phyloP scores from a whole-genome alignment of 2,329 filamentous ascomycete species.

The Nothophaeocryptopus gaeumannii region DNA sequence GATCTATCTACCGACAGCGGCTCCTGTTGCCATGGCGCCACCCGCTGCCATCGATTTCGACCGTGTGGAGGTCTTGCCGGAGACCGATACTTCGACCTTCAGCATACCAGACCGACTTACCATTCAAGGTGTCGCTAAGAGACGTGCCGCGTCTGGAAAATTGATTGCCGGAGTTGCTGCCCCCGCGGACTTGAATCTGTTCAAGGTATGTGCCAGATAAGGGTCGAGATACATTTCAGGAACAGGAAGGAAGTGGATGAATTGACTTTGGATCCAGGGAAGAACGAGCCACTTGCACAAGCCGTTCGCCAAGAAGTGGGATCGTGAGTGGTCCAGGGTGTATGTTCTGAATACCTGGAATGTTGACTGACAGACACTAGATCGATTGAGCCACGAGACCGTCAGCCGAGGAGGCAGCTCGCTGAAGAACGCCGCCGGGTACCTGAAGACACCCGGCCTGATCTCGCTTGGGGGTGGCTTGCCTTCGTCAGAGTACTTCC shows the following conservation, averaged over 20 bases:
- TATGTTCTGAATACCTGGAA: neutral
- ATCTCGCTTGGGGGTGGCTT: slow-evolving; percentile 92
- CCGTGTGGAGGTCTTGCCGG: slow-evolving; percentile 41
- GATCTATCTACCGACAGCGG: neutral
- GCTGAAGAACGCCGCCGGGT: slow-evolving; percentile 79
- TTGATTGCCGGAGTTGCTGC: slow-evolving; percentile 75
- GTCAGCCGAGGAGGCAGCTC: slow-evolving; percentile 54
- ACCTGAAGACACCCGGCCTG: slow-evolving; percentile 74
- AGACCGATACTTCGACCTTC: slow-evolving; percentile 48
- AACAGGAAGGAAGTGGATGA: neutral
- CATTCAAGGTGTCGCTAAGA: slow-evolving; percentile 63
- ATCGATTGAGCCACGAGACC: slow-evolving; percentile 51
- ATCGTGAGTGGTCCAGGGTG: slow-evolving; percentile 59
- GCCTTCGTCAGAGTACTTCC: slow-evolving; percentile 86
- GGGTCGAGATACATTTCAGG: neutral
- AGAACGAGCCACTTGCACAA: slow-evolving; percentile 58
- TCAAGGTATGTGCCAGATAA: slow-evolving; percentile 39
- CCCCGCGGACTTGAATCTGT: slow-evolving; percentile 74
- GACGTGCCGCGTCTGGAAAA: slow-evolving; percentile 68
- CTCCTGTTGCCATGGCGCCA: slow-evolving; percentile 29
- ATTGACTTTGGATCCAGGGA: slow-evolving; percentile 45
- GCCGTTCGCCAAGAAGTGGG: slow-evolving; percentile 77
- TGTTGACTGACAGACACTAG: slow-evolving; percentile 26
- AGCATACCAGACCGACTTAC: slow-evolving; percentile 55
- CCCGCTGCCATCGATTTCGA: slow-evolving; percentile 30